Base-by-base conservation (phyloP, 2,329 filamentous ascomycete species). In the Lojkania enalia region DNA sequence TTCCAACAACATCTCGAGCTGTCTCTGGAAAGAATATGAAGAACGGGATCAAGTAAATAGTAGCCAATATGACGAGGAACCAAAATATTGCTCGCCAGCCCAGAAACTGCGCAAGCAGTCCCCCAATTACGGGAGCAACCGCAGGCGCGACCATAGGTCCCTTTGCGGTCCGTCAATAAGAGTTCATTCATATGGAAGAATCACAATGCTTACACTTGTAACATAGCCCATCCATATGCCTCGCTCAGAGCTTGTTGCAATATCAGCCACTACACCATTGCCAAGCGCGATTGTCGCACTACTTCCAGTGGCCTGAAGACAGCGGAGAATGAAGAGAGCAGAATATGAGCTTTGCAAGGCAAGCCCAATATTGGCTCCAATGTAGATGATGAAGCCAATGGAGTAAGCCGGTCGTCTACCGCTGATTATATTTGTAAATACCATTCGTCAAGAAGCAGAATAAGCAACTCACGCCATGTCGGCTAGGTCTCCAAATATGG, bases 161-260 rank as follows among this genome's bases (percentile, higher is more conserved):
- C 48, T 48, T 29, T 50, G 35, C 49, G 55, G 51, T 45, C 35
- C 44, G 45, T 44, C 39, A 51, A 15, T 40, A 27, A 27, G 7
- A 27, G 23, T n/a, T 27, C n/a, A 7, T 7, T 27, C 7, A n/a
- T 7, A 27, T n/a, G 23, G n/a, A n/a, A n/a, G n/a, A n/a, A n/a
- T n/a, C n/a, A n/a, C 46, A 52, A 3, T 67, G 55, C 57, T 48
- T 3, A 84, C 82, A 1, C 79, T 74, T 12, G 79, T 77, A 2
- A 86, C 79, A 39, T 84, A 70, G 3, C 71, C 74, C 58, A 77
- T 72, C 45, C 70, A 75, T 2, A 57, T 57, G 2, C 73, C 73
- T 23, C 74, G 54, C 37, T 76, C 72, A 1, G 62, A 65, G 23
- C 63, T 58, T 4, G 70, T 73, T 7, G 67, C 61, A 39, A 74